Conservation (phyloP, 176 grass and related monocot species). For the Rhynchospora breviuscula region DNA sequence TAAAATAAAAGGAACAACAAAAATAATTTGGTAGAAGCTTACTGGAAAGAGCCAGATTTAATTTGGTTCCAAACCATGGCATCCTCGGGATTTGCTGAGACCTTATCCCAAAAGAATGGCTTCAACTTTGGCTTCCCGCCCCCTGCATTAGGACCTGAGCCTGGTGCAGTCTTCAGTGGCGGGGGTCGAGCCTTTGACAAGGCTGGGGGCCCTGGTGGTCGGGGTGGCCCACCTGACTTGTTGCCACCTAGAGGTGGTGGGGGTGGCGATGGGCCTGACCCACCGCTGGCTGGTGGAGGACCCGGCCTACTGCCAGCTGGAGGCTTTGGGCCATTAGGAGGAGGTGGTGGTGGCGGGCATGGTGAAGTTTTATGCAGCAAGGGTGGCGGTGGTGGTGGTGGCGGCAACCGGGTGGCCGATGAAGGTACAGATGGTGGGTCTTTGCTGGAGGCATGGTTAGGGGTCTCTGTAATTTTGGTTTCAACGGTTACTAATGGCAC, state of each 20-base stretch:
- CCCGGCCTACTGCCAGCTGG: slow-evolving; percentile 20
- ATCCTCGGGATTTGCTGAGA: slow-evolving; percentile 42
- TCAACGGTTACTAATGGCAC: background rate
- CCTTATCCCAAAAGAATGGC: slow-evolving; percentile 97
- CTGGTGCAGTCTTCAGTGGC: slow-evolving; percentile 27
- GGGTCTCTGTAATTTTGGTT: background rate
- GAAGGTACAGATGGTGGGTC: slow-evolving; percentile 8
- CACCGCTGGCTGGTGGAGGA: slow-evolving; percentile 21
- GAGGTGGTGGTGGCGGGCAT: slow-evolving; percentile 14
- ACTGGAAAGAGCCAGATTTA: slow-evolving; percentile 64
- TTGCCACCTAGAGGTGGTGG: slow-evolving; percentile 43
- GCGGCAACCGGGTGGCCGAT: slow-evolving; percentile 16
- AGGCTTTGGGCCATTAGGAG: slow-evolving; percentile 28
- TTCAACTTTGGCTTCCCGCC: slow-evolving; percentile 74
- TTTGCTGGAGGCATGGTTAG: slow-evolving; percentile 24
- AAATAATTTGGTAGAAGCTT: slow-evolving; percentile 23
- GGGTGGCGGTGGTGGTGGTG: slow-evolving; percentile 19
- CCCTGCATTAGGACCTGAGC: slow-evolving; percentile 24
- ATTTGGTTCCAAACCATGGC: slow-evolving; percentile 66
- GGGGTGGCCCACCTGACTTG: slow-evolving; percentile 17
- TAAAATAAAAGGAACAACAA: background rate
- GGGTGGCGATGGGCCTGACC: slow-evolving; percentile 20
- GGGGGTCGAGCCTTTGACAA: slow-evolving; percentile 37
- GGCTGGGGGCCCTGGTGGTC: slow-evolving; percentile 16
- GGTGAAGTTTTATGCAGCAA: slow-evolving; percentile 5